phyloP scores from a whole-genome alignment of 2,329 filamentous ascomycete genomes.

The Endoconidiophora laricicola region DNA sequence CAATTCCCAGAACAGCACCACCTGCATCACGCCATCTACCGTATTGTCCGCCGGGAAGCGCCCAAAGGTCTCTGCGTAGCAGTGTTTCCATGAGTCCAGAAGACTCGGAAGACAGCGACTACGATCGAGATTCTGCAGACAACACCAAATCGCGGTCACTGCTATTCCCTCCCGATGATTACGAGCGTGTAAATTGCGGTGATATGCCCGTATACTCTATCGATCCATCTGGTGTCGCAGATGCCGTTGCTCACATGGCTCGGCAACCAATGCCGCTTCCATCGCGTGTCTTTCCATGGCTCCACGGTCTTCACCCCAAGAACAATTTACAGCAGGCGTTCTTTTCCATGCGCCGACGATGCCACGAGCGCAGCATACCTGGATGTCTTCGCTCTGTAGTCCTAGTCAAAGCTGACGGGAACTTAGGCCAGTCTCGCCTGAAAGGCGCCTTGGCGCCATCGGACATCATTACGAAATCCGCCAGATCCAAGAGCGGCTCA shows the following conservation, averaged over 20 bases:
- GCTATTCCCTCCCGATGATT: slow-evolving; percentile 55
- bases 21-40: slow-evolving; percentile 7
- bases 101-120: slow-evolving; percentile 26
- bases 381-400: slow-evolving; percentile 66
- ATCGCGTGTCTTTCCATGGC: slow-evolving; percentile 83
- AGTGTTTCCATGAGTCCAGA: slow-evolving; percentile 25
- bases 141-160: slow-evolving; percentile 45
- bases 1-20: slow-evolving; percentile 5
- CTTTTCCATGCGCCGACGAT: slow-evolving; percentile 62
- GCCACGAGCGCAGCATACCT: slow-evolving; percentile 49
- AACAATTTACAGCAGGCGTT: slow-evolving; percentile 84
- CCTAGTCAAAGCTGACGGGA: slow-evolving; percentile 75
- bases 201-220: slow-evolving; percentile 55
- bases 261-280: slow-evolving; percentile 71
- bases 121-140: slow-evolving; percentile 1
- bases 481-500: slow-evolving; percentile 19
- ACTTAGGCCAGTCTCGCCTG: slow-evolving; percentile 55
- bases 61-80: not conserved
- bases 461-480: slow-evolving; percentile 32
- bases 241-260: slow-evolving; percentile 59
- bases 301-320: slow-evolving; percentile 77
- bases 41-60: slow-evolving; percentile 9
- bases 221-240: slow-evolving; percentile 47
- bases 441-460: slow-evolving; percentile 63
- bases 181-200: slow-evolving; percentile 33